A percentile compares a stretch with the other conserved stretches of the same genome.
These are phyloP conservation scores for Trichoderma lentiforme DNA, from an alignment of 2,329 filamentous ascomycete species.

Conservation along the genomic window DNA sequence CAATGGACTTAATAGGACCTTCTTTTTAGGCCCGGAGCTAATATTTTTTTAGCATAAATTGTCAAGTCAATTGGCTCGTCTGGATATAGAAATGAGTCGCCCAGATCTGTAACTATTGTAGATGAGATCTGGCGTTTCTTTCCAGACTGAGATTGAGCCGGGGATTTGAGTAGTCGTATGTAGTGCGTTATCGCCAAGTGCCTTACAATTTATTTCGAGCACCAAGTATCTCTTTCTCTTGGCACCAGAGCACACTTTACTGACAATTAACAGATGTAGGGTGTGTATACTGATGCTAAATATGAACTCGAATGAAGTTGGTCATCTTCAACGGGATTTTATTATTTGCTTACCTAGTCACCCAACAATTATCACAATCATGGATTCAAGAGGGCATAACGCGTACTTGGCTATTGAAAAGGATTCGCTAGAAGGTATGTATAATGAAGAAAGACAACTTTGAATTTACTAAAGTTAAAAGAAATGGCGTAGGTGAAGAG, in stretches of 20 bases:
- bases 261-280: background rate
- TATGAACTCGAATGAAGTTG: background rate
- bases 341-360: background rate
- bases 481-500: no score
- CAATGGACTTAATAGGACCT: background rate
- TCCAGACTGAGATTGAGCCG: constrained; percentile 34
- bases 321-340: background rate
- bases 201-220: background rate
- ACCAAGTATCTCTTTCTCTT: background rate
- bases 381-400: background rate
- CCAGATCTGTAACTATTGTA: constrained; percentile 56
- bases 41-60: constrained; percentile 31
- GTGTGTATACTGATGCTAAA: background rate
- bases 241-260: background rate
- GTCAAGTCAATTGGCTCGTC: constrained; percentile 43
- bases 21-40: constrained; percentile 16
- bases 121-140: constrained; percentile 40
- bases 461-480: background rate
- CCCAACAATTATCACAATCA: background rate
- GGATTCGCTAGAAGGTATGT: background rate
- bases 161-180: constrained; percentile 51
- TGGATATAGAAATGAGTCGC: constrained; percentile 52
- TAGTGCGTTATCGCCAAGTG: constrained; percentile 49
- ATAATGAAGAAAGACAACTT: background rate
- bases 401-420: background rate